Conservation (phyloP, 345 rosid genomes). For the Eucalyptus urophylla region DNA sequence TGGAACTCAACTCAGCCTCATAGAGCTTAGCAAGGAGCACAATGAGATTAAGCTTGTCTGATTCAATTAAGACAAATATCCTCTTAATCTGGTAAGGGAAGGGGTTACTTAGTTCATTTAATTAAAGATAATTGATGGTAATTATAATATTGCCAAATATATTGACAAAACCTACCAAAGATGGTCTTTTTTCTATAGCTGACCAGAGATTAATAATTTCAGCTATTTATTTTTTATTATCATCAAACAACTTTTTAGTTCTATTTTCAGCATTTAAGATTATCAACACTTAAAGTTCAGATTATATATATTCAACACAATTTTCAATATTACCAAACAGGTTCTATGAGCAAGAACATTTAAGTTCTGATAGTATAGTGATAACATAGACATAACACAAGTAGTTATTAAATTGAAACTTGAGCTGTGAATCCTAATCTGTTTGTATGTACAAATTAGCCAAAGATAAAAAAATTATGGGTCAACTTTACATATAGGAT, state of each 20-base stretch:
- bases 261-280: neutral
- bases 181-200: neutral
- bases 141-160: neutral
- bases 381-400: neutral
- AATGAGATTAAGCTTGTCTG: neutral
- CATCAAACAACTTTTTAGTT: neutral
- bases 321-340: neutral
- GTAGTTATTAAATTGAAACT: neutral
- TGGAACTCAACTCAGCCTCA: neutral
- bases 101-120: neutral
- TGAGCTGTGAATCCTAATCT: neutral
- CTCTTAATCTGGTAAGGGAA: neutral
- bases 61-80: neutral
- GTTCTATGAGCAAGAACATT: neutral
- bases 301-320: neutral
- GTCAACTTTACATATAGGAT: neutral
- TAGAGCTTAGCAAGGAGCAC: neutral
- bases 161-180: neutral
- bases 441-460: neutral
- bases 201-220: neutral
- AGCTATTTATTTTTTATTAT: neutral
- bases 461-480: neutral
- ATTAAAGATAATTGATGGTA: neutral
- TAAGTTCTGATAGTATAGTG: neutral
- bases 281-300: neutral